Evolutionary conservation across 2,329 filamentous ascomycete genomes (phyloP), one percentile per base, ranked within the genome.

Genomic region (Aspergillus candidus): DNA sequence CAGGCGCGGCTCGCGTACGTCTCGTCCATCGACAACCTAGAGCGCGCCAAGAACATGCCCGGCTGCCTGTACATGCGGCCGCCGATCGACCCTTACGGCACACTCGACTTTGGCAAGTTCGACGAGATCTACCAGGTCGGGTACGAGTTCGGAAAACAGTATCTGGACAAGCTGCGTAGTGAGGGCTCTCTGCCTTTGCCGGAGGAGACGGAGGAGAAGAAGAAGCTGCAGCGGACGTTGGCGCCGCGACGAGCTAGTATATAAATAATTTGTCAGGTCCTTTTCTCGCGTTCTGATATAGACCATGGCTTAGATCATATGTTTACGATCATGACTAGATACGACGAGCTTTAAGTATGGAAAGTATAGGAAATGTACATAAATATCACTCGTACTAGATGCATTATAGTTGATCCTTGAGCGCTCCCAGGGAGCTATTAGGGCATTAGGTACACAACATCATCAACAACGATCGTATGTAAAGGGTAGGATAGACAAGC

Each of bases 1-100:
- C 94, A 98, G 70, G 91, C 88, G 5, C 79, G 93, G 2, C 76
- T 98, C 6, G 93, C 93, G 0, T 98, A 98, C 60, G 93, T 98
- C 37, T 93, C 86, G 4, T 94, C 86, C 43, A 88, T 96, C 11
- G 93, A 97, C 64, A 93, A 93, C 18, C 75, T 98, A 18, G 93
- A 98, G 67, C 79, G 90, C 32, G 93, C 93, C 17, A 98, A 98
- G 74, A 84, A 77, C 4, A 91, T 86, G 59, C 82, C 88, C 0
- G 93, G 93, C 0, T 97, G 91, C 66, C 76, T 94, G 41, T 98
- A 98, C 66, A 94, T 98, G 88, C 80, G 93, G 1, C 94, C 94
- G 4, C 93, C 93, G 0, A 86, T 98, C 50, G 93, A 97, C 60
- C 77, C 80, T 1, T 98, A 95, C 57, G 93, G 90, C 4, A 98